phyloP scores from a whole-genome alignment of 2,329 filamentous ascomycete genomes.

The Nigrograna mackinnonii region DNA sequence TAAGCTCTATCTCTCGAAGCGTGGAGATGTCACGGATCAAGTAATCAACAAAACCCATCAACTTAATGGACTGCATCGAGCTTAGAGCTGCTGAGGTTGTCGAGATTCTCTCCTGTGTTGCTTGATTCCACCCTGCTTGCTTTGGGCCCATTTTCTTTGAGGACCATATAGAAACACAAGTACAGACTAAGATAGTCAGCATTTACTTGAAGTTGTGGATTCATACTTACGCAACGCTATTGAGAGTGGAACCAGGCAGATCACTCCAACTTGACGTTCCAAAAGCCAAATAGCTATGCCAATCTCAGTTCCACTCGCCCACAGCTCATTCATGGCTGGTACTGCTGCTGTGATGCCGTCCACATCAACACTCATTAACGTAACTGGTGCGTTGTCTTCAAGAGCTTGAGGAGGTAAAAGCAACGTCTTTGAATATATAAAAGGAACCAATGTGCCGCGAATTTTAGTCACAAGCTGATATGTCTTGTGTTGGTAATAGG shows the following conservation, averaged over 20 bases:
- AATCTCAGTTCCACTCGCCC: constrained; percentile 15
- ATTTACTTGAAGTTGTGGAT: constrained; percentile 14
- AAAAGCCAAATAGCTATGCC: constrained; percentile 12
- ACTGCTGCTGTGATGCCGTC: constrained; percentile 14
- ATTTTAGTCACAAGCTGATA: constrained; percentile 13
- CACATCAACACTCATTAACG: constrained; percentile 18
- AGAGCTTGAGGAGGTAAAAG: constrained; percentile 9
- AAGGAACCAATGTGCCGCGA: constrained; percentile 11
- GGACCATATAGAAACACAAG: too few species aligned
- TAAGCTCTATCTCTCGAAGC: constrained; percentile 13
- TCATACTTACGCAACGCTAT: constrained; percentile 14
- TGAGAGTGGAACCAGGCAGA: constrained; percentile 11
- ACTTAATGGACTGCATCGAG: constrained; percentile 16
- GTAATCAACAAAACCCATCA: constrained; percentile 13
- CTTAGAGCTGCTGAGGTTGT: constrained; percentile 14
- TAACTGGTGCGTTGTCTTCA: constrained; percentile 13
- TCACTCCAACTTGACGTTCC: constrained; percentile 13
- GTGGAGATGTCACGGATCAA: constrained; percentile 7
- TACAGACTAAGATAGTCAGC: constrained; percentile 21
- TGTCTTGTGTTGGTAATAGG: constrained; percentile 11
- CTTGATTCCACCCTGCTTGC: constrained; percentile 16
- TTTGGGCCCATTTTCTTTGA: constrained; percentile 18
- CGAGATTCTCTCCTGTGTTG: constrained; percentile 15
- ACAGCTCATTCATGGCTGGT: constrained; percentile 13
- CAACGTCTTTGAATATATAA: constrained; percentile 14